Base-by-base conservation (phyloP, 352 stramenopile genomes). In the Globisporangium mamillatum region DNA sequence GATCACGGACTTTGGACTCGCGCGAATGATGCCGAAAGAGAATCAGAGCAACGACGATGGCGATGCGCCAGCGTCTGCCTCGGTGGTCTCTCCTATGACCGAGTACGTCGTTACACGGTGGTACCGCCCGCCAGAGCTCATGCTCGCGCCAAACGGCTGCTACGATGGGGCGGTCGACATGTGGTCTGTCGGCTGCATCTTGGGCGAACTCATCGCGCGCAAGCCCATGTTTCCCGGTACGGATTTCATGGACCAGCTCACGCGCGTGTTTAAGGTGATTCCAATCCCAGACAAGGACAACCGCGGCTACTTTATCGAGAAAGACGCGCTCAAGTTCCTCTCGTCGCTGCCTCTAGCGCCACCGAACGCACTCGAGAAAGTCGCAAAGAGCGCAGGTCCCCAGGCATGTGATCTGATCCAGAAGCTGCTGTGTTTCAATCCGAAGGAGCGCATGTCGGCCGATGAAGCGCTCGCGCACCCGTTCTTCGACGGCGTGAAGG, bases 1-100 rank as follows among this genome's bases (percentile, higher is more conserved):
- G 72, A 97, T 98, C 71, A 98, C 93, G 7, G 95, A 98, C 75
- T 98, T 98, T 82, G 95, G 95, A 1, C 81, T 98, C 0, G 92
- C 93, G 9, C 82, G 95, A 0, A 93, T 91, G 87, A 92, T 90
- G 66, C 85, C 85, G 0, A 88, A 89, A 56, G 73, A 79, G 36
- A 62, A 75, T 22, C 46, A 71, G 18, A 58, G 71, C 48, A 67
- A 69, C 48, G 66, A 75, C n/a, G 66, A 62, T 4, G 53, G 46
- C 1, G 73, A 79, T 18, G 52, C 70, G 0, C 56, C 22, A 3
- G 68, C 76, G 16, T 50, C 69, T 2, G 48, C 66, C 3, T 65
- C 68, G 0, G 72, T 77, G 12, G 72, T 89, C 8, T 91, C 87
- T 9, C 88, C 87, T 27, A 95, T 99, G 82, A 96, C 90, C 6